Evolutionary conservation across 2,329 filamentous ascomycete genomes (phyloP).

Genomic region (Colletotrichum graminicola): DNA sequence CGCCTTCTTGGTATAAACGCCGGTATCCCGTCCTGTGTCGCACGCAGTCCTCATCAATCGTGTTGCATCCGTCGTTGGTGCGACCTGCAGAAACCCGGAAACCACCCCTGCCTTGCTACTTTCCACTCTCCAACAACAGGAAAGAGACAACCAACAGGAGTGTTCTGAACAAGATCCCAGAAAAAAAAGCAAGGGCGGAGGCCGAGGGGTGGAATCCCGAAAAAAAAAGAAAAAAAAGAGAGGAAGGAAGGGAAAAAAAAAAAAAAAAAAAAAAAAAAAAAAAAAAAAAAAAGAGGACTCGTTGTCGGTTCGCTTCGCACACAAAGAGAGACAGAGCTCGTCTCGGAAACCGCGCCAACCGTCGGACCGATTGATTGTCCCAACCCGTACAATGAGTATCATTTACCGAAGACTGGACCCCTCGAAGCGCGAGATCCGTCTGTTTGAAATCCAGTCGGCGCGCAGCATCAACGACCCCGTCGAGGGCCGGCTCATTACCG

Average conservation of each 20-base stretch:
- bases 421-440: constrained; percentile 48
- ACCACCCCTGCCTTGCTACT: constrained; percentile 27
- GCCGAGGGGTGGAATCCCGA: too few relatives aligned
- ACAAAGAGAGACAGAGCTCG: neutral
- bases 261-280: too few relatives aligned
- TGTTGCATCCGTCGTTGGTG: constrained; percentile 33
- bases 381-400: constrained; percentile 26
- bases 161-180: neutral
- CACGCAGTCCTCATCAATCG: constrained; percentile 23
- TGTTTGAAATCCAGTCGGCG: constrained; percentile 51
- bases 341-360: neutral
- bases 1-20: constrained; percentile 41
- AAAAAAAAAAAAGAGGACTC: neutral
- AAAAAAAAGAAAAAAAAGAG: too few relatives aligned
- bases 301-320: neutral
- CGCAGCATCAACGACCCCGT: constrained; percentile 47
- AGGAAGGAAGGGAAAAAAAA: too few relatives aligned
- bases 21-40: constrained; percentile 36
- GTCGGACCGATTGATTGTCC: constrained; percentile 1
- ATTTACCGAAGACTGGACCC: constrained; percentile 44
- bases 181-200: neutral
- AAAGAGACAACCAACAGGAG: neutral
- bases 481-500: constrained; percentile 51
- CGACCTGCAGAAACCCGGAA: constrained; percentile 32
- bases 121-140: constrained; percentile 13